Percentiles rank a stretch among this genome's conserved stretches.
Evolutionary conservation across 73 alveolate genomes (phyloP).

Genomic region (Paramecium bursaria): DNA sequence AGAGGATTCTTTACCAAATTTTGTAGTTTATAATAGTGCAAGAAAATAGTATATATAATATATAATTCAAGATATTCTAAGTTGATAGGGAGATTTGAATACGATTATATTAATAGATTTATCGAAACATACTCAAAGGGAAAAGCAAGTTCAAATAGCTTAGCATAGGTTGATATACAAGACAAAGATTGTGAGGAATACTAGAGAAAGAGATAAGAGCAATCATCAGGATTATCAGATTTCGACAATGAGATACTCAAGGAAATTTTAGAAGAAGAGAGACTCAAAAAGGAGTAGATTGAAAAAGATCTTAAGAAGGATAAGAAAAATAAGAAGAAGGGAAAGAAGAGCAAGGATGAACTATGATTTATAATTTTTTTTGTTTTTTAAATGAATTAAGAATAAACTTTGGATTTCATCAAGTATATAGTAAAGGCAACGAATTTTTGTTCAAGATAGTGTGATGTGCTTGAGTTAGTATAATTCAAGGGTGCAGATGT

Average conservation of each 20-base stretch:
- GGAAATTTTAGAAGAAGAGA: slow-evolving; percentile 57
- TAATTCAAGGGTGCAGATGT: too few relatives aligned
- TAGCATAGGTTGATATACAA: neutral
- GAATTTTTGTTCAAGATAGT: too few relatives aligned
- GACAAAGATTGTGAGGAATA: slow-evolving; percentile 27
- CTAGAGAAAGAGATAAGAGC: slow-evolving; percentile 8
- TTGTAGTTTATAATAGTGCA: neutral
- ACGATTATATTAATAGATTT: slow-evolving; percentile 32
- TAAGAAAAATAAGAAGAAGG: slow-evolving; percentile 30
- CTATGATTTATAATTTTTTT: neutral
- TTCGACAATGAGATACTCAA: slow-evolving; percentile 23
- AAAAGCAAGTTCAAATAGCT: neutral
- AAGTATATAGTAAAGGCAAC: too few relatives aligned
- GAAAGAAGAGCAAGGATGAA: slow-evolving; percentile 30
- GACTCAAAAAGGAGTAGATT: neutral
- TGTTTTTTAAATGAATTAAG: too few relatives aligned
- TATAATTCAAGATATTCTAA: slow-evolving; percentile 10
- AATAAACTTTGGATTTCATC: too few relatives aligned
- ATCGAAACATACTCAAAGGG: slow-evolving; percentile 1
- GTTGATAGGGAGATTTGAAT: slow-evolving; percentile 27
- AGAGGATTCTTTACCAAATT: slow-evolving; percentile 46
- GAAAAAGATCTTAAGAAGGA: slow-evolving; percentile 48
- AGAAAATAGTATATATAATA: neutral
- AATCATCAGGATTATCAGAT: slow-evolving; percentile 16
- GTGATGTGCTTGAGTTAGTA: too few relatives aligned